Percentiles rank a stretch among this genome's conserved stretches.
phyloP scores from a whole-genome alignment of 768 basidiomycete species.

The Podaxis sp. region DNA sequence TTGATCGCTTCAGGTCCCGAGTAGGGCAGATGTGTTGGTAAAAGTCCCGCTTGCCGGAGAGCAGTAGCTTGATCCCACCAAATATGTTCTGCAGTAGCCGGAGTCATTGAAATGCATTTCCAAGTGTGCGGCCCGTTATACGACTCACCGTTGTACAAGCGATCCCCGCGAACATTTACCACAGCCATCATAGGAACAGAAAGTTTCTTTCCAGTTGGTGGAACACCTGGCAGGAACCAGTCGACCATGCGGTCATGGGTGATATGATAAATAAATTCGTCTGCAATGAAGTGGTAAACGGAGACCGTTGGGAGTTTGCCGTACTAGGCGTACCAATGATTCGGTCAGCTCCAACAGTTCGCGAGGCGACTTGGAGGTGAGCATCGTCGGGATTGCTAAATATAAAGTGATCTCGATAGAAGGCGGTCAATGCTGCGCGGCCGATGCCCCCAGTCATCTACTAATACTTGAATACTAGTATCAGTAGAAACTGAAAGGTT shows the following conservation, averaged over 20 bases:
- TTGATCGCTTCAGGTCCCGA: constrained; percentile 15
- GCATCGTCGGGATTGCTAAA: constrained; percentile 51
- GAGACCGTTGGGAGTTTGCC: background rate
- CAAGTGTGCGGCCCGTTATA: background rate
- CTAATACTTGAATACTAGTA: background rate
- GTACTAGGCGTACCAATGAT: constrained; percentile 36
- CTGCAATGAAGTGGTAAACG: constrained; percentile 19
- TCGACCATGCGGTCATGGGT: constrained; percentile 42
- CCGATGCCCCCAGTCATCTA: constrained; percentile 57
- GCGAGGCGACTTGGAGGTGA: constrained; percentile 38
- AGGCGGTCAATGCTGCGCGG: constrained; percentile 41
- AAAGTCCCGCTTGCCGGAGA: constrained; percentile 30
- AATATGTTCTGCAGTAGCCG: constrained; percentile 30
- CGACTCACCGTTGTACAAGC: constrained; percentile 22
- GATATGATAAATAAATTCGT: constrained; percentile 45
- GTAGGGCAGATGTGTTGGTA: constrained; percentile 29
- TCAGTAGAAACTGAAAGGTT: background rate
- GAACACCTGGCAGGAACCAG: constrained; percentile 50
- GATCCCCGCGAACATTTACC: constrained; percentile 44
- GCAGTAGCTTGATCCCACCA: constrained; percentile 43
- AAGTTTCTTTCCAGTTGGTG: constrained; percentile 44
- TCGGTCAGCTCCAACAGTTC: constrained; percentile 47
- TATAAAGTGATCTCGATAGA: constrained; percentile 55
- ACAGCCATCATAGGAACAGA: constrained; percentile 50
- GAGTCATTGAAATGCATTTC: background rate